phyloP scores from a whole-genome alignment of 78 protist genomes.

The Dictyostelium brefeldianum region DNA sequence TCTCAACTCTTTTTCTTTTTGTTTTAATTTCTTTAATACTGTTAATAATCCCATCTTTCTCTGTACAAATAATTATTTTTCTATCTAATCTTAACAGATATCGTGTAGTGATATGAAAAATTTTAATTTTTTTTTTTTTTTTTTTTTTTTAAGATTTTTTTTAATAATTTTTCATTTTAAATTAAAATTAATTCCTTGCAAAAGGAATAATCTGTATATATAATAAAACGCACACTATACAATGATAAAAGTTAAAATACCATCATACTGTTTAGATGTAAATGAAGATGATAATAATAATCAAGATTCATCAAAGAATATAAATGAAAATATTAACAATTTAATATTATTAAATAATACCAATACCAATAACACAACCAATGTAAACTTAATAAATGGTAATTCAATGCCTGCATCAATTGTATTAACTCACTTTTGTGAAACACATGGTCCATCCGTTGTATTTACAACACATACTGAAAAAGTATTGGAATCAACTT shows the following conservation, averaged over 20 bases:
- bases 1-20: slow-evolving; percentile 97
- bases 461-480: slow-evolving; percentile 73
- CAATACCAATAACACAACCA: neutral
- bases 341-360: too few species aligned
- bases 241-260: slow-evolving; percentile 29
- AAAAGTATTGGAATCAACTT: neutral
- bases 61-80: neutral
- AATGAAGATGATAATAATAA: neutral
- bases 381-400: neutral
- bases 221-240: neutral
- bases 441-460: slow-evolving; percentile 72
- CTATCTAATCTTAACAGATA: too few species aligned
- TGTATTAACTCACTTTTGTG: slow-evolving; percentile 70
- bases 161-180: too few species aligned
- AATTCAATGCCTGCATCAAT: slow-evolving; percentile 24
- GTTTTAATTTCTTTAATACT: slow-evolving; percentile 94
- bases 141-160: neutral
- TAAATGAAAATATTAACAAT: too few species aligned
- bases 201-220: neutral
- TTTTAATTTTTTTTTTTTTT: neutral
- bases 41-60: slow-evolving; percentile 96
- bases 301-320: neutral
- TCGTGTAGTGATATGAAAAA: neutral
- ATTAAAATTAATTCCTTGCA: too few species aligned
- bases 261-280: slow-evolving; percentile 5